phyloP scores from a whole-genome alignment of 2,329 filamentous ascomycete genomes.

The Arthrinium phaeospermum region DNA sequence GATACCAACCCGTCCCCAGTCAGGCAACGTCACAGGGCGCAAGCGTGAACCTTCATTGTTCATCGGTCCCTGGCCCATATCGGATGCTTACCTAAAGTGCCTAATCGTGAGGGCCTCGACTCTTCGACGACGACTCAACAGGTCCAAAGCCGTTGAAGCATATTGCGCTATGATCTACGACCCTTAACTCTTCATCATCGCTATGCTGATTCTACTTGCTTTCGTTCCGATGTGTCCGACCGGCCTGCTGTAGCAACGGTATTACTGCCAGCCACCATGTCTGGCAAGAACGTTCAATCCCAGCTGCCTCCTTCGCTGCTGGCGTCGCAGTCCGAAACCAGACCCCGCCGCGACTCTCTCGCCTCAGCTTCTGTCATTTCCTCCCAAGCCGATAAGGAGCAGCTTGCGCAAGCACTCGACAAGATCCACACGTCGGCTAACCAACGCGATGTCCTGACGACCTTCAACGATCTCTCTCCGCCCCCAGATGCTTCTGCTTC shows the following conservation, averaged over 20 bases:
- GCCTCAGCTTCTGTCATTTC: slow-evolving; percentile 52
- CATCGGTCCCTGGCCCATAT: background rate
- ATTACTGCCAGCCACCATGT: slow-evolving; percentile 32
- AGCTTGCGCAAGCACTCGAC: slow-evolving; percentile 78
- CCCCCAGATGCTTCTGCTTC: slow-evolving; percentile 64
- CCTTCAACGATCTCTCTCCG: slow-evolving; percentile 89
- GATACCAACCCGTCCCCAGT: background rate
- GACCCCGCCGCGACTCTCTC: slow-evolving; percentile 46
- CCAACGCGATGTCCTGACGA: slow-evolving; percentile 82
- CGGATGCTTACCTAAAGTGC: background rate
- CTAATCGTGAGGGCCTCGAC: background rate
- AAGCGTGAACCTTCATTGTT: slow-evolving; percentile 3
- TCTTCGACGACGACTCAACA: background rate
- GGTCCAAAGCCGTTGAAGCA: slow-evolving; percentile 12
- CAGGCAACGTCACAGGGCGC: slow-evolving; percentile 1
- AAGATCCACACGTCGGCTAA: slow-evolving; percentile 90
- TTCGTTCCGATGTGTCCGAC: background rate
- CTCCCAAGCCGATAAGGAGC: slow-evolving; percentile 70
- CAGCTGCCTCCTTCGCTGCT: slow-evolving; percentile 44
- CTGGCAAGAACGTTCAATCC: slow-evolving; percentile 36
- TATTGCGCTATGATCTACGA: background rate
- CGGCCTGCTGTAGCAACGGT: slow-evolving; percentile 16
- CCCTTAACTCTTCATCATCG: background rate
- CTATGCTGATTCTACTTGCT: slow-evolving; percentile 1
- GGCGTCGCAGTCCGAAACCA: slow-evolving; percentile 35